Evolutionary conservation across 805 yeast genomes (phyloP).

Genomic region (Ogataea siamensis): DNA sequence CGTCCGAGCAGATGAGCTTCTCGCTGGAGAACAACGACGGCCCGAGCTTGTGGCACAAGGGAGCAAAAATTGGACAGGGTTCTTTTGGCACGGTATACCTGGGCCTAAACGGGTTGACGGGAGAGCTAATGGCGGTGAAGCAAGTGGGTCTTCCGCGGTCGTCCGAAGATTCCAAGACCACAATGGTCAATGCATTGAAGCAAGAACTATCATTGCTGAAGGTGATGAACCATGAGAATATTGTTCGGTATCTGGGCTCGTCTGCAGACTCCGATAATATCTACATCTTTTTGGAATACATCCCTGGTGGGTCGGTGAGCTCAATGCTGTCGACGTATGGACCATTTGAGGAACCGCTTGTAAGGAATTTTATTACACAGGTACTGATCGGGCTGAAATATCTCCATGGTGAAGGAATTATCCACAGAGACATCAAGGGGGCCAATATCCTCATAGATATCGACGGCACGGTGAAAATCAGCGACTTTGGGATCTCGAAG

Average conservation of each 20-base stretch:
- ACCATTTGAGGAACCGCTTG: conserved; percentile 59
- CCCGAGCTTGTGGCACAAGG: conserved; percentile 86
- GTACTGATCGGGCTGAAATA: conserved; percentile 54
- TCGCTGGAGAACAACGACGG: conserved; percentile 45
- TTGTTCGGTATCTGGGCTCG: conserved; percentile 89
- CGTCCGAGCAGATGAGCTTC: conserved; percentile 39
- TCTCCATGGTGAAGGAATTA: conserved; percentile 54
- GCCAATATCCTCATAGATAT: conserved; percentile 61
- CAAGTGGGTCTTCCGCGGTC: conserved; percentile 70
- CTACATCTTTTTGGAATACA: conserved; percentile 68
- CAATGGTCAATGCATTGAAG: conserved; percentile 76
- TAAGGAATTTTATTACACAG: conserved; percentile 53
- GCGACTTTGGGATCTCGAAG: conserved; percentile 66
- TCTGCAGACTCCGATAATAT: conserved; percentile 66
- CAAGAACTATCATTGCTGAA: conserved; percentile 76
- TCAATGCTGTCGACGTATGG: conserved; percentile 58
- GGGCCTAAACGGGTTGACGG: conserved; percentile 89
- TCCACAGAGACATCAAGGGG: conserved; percentile 65
- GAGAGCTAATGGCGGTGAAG: conserved; percentile 96
- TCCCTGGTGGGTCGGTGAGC: conserved; percentile 48
- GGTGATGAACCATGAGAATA: conserved; percentile 84
- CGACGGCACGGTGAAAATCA: conserved; percentile 59
- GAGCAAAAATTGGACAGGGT: conserved; percentile 92
- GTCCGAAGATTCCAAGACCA: conserved; percentile 30
- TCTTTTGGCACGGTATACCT: conserved; percentile 91